These are phyloP conservation scores for Penicillium vulpinum DNA, from an alignment of 2,329 filamentous ascomycete species.

Conservation along the genomic window DNA sequence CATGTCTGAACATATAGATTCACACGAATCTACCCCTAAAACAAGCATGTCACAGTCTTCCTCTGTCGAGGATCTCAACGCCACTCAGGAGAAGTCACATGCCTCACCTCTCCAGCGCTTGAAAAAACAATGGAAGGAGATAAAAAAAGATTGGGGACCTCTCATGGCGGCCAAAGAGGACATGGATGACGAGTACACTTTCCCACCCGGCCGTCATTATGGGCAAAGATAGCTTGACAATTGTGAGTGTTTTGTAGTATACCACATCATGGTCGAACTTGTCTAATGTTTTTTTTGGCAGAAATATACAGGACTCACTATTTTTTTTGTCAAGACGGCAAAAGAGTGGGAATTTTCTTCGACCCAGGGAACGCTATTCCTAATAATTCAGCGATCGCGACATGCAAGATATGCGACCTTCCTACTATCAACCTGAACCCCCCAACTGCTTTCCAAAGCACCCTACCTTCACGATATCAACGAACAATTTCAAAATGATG, in stretches of 20 bases:
- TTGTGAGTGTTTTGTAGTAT: not conserved
- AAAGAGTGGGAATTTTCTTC: not conserved
- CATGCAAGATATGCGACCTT: not conserved
- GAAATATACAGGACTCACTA: not conserved
- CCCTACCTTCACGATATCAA: not conserved
- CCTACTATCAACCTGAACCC: not conserved
- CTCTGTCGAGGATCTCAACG: conserved; percentile 1
- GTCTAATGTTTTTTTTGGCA: not conserved
- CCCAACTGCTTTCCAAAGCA: not conserved
- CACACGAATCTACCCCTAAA: not conserved
- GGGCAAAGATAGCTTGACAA: conserved; percentile 14
- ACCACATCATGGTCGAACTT: not conserved
- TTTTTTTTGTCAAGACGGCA: not conserved
- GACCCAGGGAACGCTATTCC: not conserved
- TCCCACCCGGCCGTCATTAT: conserved; percentile 19
- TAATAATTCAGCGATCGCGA: not conserved
- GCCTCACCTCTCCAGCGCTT: conserved; percentile 2
- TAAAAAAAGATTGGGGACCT: conserved; percentile 19
- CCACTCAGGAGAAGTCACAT: not conserved
- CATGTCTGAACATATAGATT: not conserved
- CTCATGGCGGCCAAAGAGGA: conserved; percentile 21
- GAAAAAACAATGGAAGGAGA: conserved; percentile 9
- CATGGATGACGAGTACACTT: conserved; percentile 25
- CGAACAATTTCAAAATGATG: not conserved
- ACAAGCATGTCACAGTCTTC: not conserved